A percentile compares a stretch with the other conserved stretches of the same genome.
Evolutionary conservation across 805 yeast genomes (phyloP).

Genomic region (Ogataea thermomethanolica): DNA sequence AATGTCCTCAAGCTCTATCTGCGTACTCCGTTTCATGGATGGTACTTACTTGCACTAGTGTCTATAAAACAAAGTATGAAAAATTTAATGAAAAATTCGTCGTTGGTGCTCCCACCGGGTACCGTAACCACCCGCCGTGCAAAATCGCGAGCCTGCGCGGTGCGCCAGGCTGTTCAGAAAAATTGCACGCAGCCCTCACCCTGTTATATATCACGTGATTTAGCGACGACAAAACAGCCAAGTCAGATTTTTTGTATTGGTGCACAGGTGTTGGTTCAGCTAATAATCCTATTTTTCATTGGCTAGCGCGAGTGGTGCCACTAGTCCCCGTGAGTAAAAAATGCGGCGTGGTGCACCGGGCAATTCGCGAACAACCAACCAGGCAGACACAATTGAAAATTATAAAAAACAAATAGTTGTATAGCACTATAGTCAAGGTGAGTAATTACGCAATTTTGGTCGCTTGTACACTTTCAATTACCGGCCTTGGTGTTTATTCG

Average conservation of each 20-base stretch:
- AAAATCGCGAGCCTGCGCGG: not conserved
- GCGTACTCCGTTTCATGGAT: not conserved
- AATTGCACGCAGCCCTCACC: not conserved
- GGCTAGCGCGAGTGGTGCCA: constrained; percentile 18
- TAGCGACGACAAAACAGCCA: no score
- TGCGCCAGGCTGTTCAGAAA: not conserved
- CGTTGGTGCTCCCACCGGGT: constrained; percentile 8
- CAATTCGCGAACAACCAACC: constrained; percentile 9
- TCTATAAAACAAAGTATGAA: constrained; percentile 13
- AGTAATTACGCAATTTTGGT: not conserved
- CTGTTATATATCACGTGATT: constrained; percentile 9
- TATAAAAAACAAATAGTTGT: constrained; percentile 9
- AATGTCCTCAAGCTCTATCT: not conserved
- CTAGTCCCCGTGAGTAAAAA: constrained; percentile 5
- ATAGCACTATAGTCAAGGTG: constrained; percentile 5
- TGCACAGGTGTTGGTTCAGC: constrained; percentile 3
- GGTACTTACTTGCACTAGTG: constrained; percentile 11
- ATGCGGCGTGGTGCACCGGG: constrained; percentile 5
- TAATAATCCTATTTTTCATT: constrained; percentile 15
- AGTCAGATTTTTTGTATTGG: not conserved
- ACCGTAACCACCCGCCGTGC: constrained; percentile 1
- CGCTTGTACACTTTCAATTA: not conserved
- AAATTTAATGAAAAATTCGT: constrained; percentile 12
- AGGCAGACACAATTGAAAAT: constrained; percentile 5
- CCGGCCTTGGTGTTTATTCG: not conserved